Evolutionary conservation across 495 filamentous ascomycete species (phyloP).

Genomic region (Amniculicola lignicola): DNA sequence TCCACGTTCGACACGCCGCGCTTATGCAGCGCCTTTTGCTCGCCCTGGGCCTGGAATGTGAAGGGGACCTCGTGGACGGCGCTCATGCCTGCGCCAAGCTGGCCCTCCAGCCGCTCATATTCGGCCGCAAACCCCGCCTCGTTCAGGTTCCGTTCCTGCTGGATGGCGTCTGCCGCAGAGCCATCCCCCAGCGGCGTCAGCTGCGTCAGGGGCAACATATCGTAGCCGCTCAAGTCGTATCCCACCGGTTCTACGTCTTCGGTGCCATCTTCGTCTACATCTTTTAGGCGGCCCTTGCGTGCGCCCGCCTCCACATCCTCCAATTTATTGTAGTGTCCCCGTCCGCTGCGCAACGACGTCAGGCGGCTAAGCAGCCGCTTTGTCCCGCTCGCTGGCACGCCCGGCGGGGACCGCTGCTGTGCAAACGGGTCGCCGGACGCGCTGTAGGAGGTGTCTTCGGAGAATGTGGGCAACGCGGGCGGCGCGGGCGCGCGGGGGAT

Average conservation of each 20-base stretch:
- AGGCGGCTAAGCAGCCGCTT: conserved; percentile 29
- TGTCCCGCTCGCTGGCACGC: background rate
- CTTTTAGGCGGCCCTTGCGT: conserved; percentile 3
- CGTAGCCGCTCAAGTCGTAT: conserved; percentile 33
- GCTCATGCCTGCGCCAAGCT: conserved; percentile 31
- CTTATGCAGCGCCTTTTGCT: background rate
- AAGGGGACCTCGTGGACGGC: conserved; percentile 28
- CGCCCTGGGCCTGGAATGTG: conserved; percentile 4
- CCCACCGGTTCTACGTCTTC: conserved; percentile 26
- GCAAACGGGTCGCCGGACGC: conserved; percentile 11
- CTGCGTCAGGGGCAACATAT: conserved; percentile 28
- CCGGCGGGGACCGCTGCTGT: background rate
- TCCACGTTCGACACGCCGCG: conserved; percentile 9
- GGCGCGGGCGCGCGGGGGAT: conserved; percentile 31
- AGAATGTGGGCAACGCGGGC: conserved; percentile 17
- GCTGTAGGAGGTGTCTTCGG: conserved; percentile 27
- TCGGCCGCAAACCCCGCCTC: conserved; percentile 33
- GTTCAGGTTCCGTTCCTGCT: conserved; percentile 14
- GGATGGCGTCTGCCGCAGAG: conserved; percentile 18
- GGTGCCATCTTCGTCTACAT: conserved; percentile 28
- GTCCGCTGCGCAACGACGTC: conserved; percentile 16
- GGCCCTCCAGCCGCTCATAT: conserved; percentile 30
- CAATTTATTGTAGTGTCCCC: conserved; percentile 26
- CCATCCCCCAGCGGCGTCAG: conserved; percentile 2
- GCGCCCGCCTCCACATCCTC: conserved; percentile 23